These are phyloP conservation scores for Camellia sinensis DNA, from an alignment of 148 eudicot genomes.

Conservation along the genomic window DNA sequence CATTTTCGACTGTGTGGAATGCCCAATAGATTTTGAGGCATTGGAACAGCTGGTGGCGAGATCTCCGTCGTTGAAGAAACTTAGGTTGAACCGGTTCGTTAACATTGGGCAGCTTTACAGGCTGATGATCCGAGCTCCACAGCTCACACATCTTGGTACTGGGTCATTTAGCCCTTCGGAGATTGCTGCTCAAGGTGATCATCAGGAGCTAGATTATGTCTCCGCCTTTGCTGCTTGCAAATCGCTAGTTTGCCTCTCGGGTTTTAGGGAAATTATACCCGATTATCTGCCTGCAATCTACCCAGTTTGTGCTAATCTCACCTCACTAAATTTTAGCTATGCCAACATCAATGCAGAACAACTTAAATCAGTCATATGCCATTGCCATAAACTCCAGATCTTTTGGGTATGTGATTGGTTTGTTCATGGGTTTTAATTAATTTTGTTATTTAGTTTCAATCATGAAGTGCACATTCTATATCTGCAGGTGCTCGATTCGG, in stretches of 20 bases:
- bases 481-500: slow-evolving; percentile 69
- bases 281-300: slow-evolving; percentile 57
- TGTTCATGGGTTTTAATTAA: background rate
- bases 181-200: slow-evolving; percentile 34
- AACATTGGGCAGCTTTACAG: slow-evolving; percentile 56
- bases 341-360: slow-evolving; percentile 65
- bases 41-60: slow-evolving; percentile 61
- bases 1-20: slow-evolving; percentile 67
- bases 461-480: background rate
- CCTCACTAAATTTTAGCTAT: slow-evolving; percentile 78
- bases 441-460: background rate
- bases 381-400: slow-evolving; percentile 67
- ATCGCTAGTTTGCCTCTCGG: slow-evolving; percentile 71
- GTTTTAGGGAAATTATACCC: slow-evolving; percentile 61
- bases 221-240: slow-evolving; percentile 68
- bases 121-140: slow-evolving; percentile 68
- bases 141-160: slow-evolving; percentile 75
- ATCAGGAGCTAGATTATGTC: slow-evolving; percentile 53
- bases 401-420: slow-evolving; percentile 56
- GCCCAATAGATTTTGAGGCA: slow-evolving; percentile 52
- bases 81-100: slow-evolving; percentile 54
- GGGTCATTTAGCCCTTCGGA: slow-evolving; percentile 64
- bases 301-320: slow-evolving; percentile 72
- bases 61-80: slow-evolving; percentile 67
- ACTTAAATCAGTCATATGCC: slow-evolving; percentile 52